phyloP scores from a whole-genome alignment of 495 filamentous ascomycete genomes.

The Paragyromitra xinjiangensis region DNA sequence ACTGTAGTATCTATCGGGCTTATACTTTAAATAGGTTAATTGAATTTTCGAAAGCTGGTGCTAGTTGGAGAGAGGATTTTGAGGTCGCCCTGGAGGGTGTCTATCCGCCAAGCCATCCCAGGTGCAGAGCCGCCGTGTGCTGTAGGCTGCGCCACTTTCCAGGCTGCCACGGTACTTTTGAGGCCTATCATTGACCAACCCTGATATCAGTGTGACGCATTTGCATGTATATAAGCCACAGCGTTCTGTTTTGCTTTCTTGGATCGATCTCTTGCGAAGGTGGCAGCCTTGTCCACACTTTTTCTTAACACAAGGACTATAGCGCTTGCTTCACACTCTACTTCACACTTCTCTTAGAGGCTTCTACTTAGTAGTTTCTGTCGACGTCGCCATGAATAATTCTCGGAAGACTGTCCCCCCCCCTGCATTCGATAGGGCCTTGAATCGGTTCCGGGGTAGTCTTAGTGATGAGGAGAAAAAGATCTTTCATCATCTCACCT shows the following conservation, averaged over 20 bases:
- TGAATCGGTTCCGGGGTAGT: constrained; percentile 9
- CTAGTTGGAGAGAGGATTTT: background rate
- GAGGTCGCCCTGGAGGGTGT: no score
- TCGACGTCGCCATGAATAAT: background rate
- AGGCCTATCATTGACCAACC: no score
- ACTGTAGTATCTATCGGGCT: background rate
- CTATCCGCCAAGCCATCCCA: no score
- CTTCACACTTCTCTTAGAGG: background rate
- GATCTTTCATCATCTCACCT: constrained; percentile 8
- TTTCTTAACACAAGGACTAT: background rate
- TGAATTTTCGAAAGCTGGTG: background rate
- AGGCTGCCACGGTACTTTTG: no score
- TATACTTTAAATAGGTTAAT: background rate
- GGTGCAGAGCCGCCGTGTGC: no score
- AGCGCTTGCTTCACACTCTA: background rate
- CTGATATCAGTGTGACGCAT: no score
- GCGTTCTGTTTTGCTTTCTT: no score
- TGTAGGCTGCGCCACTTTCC: no score
- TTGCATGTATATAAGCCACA: no score
- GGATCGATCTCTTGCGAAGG: no score
- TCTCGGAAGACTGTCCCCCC: constrained; percentile 7
- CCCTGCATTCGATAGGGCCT: constrained; percentile 24
- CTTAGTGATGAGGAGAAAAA: constrained; percentile 23
- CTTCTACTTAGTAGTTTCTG: background rate
- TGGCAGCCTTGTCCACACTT: background rate